Percentiles rank a stretch among this genome's conserved stretches.
Conservation (phyloP, 2,329 filamentous ascomycete genomes). For the Botryotinia calthae region DNA sequence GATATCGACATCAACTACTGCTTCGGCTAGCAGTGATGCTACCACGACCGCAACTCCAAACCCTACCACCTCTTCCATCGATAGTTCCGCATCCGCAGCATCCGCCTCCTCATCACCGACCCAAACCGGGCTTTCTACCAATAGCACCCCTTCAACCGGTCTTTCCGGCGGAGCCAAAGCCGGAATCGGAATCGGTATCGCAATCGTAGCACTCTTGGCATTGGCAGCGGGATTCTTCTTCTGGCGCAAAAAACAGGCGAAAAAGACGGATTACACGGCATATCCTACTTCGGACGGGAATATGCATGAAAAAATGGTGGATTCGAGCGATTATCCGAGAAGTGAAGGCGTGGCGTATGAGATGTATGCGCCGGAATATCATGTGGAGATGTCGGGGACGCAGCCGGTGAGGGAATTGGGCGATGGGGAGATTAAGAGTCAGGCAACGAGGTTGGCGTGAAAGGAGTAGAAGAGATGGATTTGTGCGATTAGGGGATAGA, state of each 20-base stretch:
- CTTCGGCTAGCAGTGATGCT: background rate
- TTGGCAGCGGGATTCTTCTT: background rate
- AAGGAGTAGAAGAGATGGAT: background rate
- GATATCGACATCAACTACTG: background rate
- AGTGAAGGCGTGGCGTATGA: background rate
- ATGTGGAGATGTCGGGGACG: background rate
- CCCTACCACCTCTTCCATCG: background rate
- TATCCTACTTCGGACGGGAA: background rate
- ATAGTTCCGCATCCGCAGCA: background rate
- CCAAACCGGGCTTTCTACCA: background rate
- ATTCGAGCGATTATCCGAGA: background rate
- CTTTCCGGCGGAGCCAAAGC: slow-evolving; percentile 9
- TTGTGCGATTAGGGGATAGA: background rate
- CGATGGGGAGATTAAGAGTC: background rate
- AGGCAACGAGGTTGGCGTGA: background rate
- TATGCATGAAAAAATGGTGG: background rate
- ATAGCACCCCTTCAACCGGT: background rate
- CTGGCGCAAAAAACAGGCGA: slow-evolving; percentile 8
- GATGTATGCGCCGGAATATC: slow-evolving; percentile 11
- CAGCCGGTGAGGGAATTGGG: background rate
- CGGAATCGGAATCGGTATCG: background rate
- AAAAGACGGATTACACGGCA: background rate
- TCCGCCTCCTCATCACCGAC: background rate
- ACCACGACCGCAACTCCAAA: background rate
- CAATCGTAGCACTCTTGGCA: background rate